Percentiles rank a stretch among this genome's conserved stretches.
Evolutionary conservation across 768 basidiomycete genomes (phyloP).

Genomic region (Pisolithus marmoratus): DNA sequence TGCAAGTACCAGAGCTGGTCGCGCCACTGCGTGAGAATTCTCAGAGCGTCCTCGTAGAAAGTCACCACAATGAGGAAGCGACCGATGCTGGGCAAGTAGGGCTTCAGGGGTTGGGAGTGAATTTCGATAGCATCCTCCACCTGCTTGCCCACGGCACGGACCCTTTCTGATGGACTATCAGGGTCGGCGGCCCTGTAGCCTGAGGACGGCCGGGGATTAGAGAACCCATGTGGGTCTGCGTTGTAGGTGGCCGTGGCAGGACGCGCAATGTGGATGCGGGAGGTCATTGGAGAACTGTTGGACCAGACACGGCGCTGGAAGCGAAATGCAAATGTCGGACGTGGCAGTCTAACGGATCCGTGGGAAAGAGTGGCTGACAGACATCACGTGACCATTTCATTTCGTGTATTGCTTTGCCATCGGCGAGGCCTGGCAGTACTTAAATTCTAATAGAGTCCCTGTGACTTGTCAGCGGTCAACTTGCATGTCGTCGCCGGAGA

Average conservation of each 20-base stretch:
- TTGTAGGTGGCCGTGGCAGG: conserved; percentile 56
- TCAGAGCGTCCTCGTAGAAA: conserved; percentile 92
- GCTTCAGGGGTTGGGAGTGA: conserved; percentile 88
- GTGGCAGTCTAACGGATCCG: conserved; percentile 17
- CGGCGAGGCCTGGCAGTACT: background rate
- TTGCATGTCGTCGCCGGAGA: conserved; percentile 5
- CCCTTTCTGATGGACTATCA: conserved; percentile 75
- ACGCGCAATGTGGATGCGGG: conserved; percentile 78
- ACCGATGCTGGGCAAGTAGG: conserved; percentile 90
- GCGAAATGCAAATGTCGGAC: conserved; percentile 9
- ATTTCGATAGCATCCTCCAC: conserved; percentile 92
- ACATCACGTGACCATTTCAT: conserved; percentile 17
- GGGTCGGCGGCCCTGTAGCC: conserved; percentile 79
- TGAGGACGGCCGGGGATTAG: conserved; percentile 60
- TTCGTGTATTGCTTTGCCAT: background rate
- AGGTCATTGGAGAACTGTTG: conserved; percentile 49
- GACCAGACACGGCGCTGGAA: background rate
- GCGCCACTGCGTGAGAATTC: conserved; percentile 91
- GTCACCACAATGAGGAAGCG: conserved; percentile 97
- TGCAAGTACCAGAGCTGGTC: conserved; percentile 99
- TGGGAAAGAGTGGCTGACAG: conserved; percentile 13
- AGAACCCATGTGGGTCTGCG: conserved; percentile 74
- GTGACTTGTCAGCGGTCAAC: background rate
- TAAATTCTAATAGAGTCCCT: no score
- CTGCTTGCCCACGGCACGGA: conserved; percentile 62